Evolutionary conservation across 176 grass and related monocot species (phyloP).

Genomic region (Poa annua): DNA sequence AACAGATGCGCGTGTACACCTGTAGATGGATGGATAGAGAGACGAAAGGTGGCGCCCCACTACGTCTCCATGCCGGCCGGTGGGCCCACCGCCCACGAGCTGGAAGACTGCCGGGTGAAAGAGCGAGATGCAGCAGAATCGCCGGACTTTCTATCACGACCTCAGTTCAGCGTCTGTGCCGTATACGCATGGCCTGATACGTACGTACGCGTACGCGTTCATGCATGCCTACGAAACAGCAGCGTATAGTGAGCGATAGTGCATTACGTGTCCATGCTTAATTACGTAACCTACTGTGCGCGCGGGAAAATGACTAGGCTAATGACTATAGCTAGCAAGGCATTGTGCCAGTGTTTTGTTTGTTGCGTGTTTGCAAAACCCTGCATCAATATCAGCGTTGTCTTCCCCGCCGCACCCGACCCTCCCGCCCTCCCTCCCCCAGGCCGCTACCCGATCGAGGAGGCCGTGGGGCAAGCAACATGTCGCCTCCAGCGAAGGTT

Average conservation of each 20-base stretch:
- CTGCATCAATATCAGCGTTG: too few relatives aligned
- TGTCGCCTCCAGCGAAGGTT: not conserved
- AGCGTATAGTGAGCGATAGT: not conserved
- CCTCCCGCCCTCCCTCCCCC: too few relatives aligned
- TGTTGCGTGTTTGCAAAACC: too few relatives aligned
- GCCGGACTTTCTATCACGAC: not conserved
- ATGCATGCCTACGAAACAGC: not conserved
- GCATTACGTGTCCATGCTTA: not conserved
- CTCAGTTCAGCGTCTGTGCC: not conserved
- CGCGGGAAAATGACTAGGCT: not conserved
- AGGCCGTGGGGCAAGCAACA: too few relatives aligned
- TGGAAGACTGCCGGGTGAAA: not conserved
- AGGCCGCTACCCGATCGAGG: too few relatives aligned
- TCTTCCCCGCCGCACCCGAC: too few relatives aligned
- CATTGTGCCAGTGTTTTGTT: too few relatives aligned
- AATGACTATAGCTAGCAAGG: too few relatives aligned
- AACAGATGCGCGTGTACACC: not conserved
- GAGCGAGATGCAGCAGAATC: not conserved
- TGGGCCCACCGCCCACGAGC: conserved; percentile 9
- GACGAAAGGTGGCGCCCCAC: not conserved
- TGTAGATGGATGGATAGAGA: not conserved
- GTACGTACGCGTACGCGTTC: not conserved
- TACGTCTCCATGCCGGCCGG: not conserved
- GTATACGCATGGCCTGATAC: not conserved
- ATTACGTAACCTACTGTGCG: not conserved